A percentile compares a stretch with the other conserved stretches of the same genome.
phyloP scores from a whole-genome alignment of 2,329 filamentous ascomycete species.

The Fusarium sororula region DNA sequence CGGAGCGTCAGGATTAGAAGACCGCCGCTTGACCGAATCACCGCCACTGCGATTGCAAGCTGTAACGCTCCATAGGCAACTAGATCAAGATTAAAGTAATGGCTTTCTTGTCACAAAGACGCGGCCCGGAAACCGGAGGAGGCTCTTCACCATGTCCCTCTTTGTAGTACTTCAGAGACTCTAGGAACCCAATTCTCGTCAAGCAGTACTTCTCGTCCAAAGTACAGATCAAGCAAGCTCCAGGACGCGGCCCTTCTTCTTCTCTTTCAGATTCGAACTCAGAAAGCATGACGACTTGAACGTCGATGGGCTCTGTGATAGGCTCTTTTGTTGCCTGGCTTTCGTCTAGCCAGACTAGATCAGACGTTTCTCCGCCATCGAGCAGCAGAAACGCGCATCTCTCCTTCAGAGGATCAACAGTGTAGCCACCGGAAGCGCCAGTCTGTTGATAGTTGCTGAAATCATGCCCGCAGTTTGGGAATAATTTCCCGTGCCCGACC shows the following conservation, averaged over 20 bases:
- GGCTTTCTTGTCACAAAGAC: neutral
- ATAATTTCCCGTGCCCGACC: neutral
- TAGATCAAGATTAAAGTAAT: neutral
- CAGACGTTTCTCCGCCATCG: neutral
- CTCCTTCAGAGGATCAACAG: neutral
- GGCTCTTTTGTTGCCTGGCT: neutral
- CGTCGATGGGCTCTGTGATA: neutral
- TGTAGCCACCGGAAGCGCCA: neutral
- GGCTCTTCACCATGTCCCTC: neutral
- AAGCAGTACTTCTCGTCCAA: slow-evolving; percentile 1
- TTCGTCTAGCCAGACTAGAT: slow-evolving; percentile 2
- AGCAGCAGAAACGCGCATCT: neutral
- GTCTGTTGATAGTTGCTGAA: neutral
- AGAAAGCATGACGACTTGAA: neutral
- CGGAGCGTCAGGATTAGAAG: neutral
- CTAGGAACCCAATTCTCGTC: neutral
- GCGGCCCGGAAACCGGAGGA: neutral
- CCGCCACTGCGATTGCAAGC: neutral
- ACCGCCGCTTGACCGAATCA: neutral
- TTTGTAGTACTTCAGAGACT: neutral
- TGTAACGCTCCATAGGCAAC: rapidly evolving
- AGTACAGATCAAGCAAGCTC: neutral
- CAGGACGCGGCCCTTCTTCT: neutral
- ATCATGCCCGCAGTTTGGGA: neutral
- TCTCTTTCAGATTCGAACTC: neutral